phyloP scores from a whole-genome alignment of 2,329 filamentous ascomycete species.

The Fusarium dlaminii region DNA sequence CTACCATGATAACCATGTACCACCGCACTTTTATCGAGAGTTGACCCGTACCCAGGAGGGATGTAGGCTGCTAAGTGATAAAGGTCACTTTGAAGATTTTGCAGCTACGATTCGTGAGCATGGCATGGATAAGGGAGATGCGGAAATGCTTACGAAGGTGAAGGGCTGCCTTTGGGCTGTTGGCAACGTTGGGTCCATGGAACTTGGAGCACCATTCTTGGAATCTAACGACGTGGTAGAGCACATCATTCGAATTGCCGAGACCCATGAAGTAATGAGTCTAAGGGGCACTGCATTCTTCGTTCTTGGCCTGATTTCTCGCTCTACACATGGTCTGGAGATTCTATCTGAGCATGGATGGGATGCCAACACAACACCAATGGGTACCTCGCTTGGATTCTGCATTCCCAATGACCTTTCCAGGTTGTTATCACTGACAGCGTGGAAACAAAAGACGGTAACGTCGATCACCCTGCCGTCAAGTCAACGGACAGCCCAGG shows the following conservation, averaged over 20 bases:
- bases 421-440: conserved; percentile 77
- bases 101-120: conserved; percentile 87
- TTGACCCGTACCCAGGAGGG: conserved; percentile 92
- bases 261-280: conserved; percentile 88
- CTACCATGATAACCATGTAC: conserved; percentile 74
- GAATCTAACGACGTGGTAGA: conserved; percentile 90
- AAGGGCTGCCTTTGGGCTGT: conserved; percentile 98
- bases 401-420: conserved; percentile 84
- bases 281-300: conserved; percentile 96
- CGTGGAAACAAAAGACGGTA: conserved; percentile 64
- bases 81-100: conserved; percentile 97
- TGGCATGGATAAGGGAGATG: conserved; percentile 84
- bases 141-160: conserved; percentile 88
- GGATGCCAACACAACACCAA: conserved; percentile 87
- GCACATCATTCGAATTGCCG: conserved; percentile 87
- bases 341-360: conserved; percentile 90
- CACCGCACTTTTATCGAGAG: conserved; percentile 98
- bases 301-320: conserved; percentile 89
- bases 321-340: conserved; percentile 90
- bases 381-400: conserved; percentile 85
- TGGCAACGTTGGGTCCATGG: conserved; percentile 98
- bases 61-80: conserved; percentile 87
- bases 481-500: conserved; percentile 62
- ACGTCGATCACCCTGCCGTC: conserved; percentile 58
- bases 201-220: conserved; percentile 92